These are phyloP conservation scores for Rhodotorula kratochvilovae DNA, from an alignment of 768 basidiomycete species.

Conservation along the genomic window DNA sequence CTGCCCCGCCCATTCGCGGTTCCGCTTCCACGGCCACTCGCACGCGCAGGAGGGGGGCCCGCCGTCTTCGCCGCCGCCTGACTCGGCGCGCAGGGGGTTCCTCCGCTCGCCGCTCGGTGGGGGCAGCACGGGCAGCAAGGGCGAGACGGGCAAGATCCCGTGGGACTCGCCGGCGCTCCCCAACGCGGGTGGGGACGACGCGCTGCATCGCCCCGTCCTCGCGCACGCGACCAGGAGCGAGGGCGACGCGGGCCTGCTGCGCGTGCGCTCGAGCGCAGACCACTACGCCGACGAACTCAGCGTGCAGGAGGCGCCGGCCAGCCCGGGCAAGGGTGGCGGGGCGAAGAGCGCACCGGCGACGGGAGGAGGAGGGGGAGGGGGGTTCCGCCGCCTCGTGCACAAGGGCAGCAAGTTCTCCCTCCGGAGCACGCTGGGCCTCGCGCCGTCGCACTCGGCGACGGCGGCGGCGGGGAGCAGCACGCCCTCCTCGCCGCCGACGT, in stretches of 20 bases:
- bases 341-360: background rate
- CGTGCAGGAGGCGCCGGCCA: background rate
- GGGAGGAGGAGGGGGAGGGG: background rate
- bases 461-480: background rate
- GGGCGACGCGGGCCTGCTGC: background rate
- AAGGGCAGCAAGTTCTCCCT: slow-evolving; percentile 22
- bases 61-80: background rate
- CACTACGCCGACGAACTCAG: background rate
- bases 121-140: background rate
- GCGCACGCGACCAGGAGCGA: background rate
- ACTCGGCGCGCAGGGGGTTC: background rate
- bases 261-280: too few relatives aligned
- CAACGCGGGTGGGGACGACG: background rate
- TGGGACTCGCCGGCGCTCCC: slow-evolving; percentile 7
- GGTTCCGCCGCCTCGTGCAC: slow-evolving; percentile 1
- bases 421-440: background rate
- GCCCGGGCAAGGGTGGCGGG: background rate
- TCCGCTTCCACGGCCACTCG: background rate
- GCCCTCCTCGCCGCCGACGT: background rate
- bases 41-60: background rate
- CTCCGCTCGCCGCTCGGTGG: background rate
- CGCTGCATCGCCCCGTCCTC: background rate
- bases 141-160: background rate
- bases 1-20: background rate
- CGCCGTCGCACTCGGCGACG: background rate